These are phyloP conservation scores for Cinnamomum chago DNA, from an alignment of 164 flowering plant genomes.

Conservation along the genomic window DNA sequence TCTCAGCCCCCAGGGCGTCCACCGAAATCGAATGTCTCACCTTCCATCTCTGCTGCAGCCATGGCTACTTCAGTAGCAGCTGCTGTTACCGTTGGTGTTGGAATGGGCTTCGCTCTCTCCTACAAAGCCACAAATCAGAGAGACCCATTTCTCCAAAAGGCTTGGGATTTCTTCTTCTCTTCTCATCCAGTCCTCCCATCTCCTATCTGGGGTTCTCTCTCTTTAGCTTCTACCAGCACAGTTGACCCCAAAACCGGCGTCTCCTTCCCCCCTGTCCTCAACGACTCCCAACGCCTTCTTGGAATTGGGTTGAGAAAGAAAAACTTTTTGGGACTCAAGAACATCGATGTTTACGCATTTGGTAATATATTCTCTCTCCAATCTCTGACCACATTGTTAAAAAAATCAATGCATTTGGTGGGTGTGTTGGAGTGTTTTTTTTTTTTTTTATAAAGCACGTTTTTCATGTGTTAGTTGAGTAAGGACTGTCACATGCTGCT, in stretches of 20 bases:
- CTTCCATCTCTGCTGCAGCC: constrained; percentile 16
- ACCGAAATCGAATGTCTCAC: constrained; percentile 10
- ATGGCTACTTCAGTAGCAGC: constrained; percentile 18
- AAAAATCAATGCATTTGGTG: neutral
- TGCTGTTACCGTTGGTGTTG: constrained; percentile 25
- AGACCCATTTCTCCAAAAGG: constrained; percentile 38
- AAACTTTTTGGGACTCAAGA: constrained; percentile 77
- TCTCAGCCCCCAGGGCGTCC: constrained; percentile 49
- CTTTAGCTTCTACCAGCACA: constrained; percentile 42
- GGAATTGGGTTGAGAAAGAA: constrained; percentile 85
- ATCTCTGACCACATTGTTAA: neutral
- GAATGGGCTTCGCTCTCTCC: constrained; percentile 28
- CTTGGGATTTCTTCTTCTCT: constrained; percentile 37
- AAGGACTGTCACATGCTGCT: too few species aligned
- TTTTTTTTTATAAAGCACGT: too few species aligned
- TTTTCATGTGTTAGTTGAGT: too few species aligned
- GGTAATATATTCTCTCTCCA: constrained; percentile 27
- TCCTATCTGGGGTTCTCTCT: constrained; percentile 69
- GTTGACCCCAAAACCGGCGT: constrained; percentile 64
- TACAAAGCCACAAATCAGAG: constrained; percentile 19
- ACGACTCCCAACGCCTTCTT: constrained; percentile 47
- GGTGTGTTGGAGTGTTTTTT: neutral
- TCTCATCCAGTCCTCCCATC: constrained; percentile 7
- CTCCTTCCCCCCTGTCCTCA: constrained; percentile 56
- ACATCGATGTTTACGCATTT: constrained; percentile 89